Conservation (phyloP, 2,329 filamentous ascomycete species). For the Venturia nashicola region DNA sequence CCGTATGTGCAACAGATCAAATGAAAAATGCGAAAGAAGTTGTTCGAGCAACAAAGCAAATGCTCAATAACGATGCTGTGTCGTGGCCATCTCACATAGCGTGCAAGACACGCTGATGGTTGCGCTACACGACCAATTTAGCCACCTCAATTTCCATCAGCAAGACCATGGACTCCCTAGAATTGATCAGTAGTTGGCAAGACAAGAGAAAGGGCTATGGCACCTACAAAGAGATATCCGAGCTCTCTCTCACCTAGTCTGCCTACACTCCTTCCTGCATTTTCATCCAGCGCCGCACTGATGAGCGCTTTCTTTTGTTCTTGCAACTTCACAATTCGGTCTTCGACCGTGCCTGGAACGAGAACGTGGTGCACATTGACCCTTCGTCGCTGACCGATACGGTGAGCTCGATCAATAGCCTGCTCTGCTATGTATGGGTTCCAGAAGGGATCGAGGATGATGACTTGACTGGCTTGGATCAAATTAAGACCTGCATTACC, state of each 20-base stretch:
- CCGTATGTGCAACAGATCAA: neutral
- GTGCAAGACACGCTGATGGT: neutral
- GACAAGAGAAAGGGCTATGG: neutral
- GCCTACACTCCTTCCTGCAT: slow-evolving; percentile 27
- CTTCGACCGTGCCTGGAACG: slow-evolving; percentile 69
- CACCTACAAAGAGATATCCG: slow-evolving; percentile 9
- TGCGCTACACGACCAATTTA: neutral
- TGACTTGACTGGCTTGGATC: slow-evolving; percentile 69
- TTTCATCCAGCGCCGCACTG: slow-evolving; percentile 67
- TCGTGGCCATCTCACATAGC: neutral
- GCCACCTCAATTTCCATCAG: neutral
- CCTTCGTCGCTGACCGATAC: slow-evolving; percentile 64
- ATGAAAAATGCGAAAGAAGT: neutral
- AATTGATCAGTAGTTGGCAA: neutral
- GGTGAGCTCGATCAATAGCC: slow-evolving; percentile 78
- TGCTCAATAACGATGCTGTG: neutral
- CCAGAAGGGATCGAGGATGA: slow-evolving; percentile 90
- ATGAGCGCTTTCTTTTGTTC: slow-evolving; percentile 68
- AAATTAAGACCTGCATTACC: slow-evolving; percentile 82
- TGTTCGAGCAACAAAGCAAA: neutral
- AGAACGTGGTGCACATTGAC: slow-evolving; percentile 75
- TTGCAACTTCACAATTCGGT: slow-evolving; percentile 70
- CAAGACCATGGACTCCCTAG: neutral
- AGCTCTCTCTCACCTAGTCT: slow-evolving; percentile 6
- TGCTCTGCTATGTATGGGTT: slow-evolving; percentile 90